These are phyloP conservation scores for Coriaria nepalensis DNA, from an alignment of 306 rosid genomes.

Conservation along the genomic window DNA sequence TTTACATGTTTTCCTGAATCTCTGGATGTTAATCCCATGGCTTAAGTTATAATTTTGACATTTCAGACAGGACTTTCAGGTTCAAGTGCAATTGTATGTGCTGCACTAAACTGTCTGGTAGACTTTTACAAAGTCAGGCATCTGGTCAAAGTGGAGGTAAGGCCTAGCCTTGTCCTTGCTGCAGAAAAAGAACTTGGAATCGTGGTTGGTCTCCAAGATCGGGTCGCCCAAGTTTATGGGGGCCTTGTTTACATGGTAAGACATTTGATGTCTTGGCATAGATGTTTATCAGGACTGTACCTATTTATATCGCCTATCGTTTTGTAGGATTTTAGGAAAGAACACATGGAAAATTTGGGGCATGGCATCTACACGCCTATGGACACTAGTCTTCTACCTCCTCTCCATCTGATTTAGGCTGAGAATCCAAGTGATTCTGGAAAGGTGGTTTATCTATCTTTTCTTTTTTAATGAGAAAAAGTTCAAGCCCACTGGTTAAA, in stretches of 20 bases:
- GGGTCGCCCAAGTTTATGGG: constrained; percentile 85
- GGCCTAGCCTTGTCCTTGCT: constrained; percentile 66
- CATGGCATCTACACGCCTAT: constrained; percentile 66
- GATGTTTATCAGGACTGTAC: neutral
- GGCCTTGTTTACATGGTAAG: constrained; percentile 80
- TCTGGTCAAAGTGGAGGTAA: constrained; percentile 44
- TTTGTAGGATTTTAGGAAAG: constrained; percentile 67
- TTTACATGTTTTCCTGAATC: neutral
- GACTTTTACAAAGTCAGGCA: constrained; percentile 72
- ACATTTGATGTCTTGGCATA: neutral
- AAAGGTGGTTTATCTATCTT: constrained; percentile 39
- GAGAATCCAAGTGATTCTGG: constrained; percentile 97
- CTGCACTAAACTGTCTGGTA: constrained; percentile 71
- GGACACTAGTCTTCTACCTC: constrained; percentile 74
- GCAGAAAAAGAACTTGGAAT: constrained; percentile 92
- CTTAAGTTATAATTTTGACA: constrained; percentile 19
- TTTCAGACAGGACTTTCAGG: constrained; percentile 90
- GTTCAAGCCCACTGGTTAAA: constrained; percentile 1
- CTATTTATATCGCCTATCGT: neutral
- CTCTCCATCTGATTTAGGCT: constrained; percentile 62
- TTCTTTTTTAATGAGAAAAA: constrained; percentile 1
- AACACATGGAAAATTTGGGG: constrained; percentile 53
- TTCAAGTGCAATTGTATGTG: constrained; percentile 82
- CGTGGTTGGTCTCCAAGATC: constrained; percentile 92
- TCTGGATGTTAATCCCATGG: neutral